Percentiles rank a stretch among this genome's conserved stretches.
phyloP scores from a whole-genome alignment of 257 asterid genomes.

The Anisodus acutangulus region DNA sequence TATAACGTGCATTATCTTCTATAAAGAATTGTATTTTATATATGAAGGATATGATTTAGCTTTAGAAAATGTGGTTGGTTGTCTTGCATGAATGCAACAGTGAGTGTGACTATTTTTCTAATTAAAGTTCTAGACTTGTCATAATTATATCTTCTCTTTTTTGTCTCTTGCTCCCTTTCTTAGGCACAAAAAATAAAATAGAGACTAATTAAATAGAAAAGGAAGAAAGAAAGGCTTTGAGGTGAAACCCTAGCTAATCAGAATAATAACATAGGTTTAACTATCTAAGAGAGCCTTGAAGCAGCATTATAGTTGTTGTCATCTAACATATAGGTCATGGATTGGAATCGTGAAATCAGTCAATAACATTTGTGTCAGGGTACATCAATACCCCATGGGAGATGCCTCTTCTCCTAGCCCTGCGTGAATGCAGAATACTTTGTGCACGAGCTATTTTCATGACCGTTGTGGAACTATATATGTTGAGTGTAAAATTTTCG shows the following conservation, averaged over 20 bases:
- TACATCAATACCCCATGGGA: neutral
- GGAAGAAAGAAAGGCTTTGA: neutral
- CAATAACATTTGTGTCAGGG: too few relatives aligned
- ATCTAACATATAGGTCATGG: neutral
- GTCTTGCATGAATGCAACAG: constrained; percentile 63
- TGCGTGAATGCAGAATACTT: too few relatives aligned
- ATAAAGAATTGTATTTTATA: constrained; percentile 24
- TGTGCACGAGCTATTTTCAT: neutral
- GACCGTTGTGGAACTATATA: neutral
- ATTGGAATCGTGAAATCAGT: neutral
- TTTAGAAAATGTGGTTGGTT: constrained; percentile 60
- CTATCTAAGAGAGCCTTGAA: neutral
- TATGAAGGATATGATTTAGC: constrained; percentile 38
- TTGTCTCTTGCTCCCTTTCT: constrained; percentile 33
- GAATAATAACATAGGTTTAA: neutral
- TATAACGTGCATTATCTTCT: constrained; percentile 19
- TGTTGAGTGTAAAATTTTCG: neutral
- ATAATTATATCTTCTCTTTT: constrained; percentile 31
- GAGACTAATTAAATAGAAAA: neutral
- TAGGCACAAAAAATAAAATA: constrained; percentile 9
- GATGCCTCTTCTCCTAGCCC: too few relatives aligned
- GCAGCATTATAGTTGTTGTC: accelerated
- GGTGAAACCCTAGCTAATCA: neutral
- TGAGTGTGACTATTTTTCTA: constrained; percentile 52
- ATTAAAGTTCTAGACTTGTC: constrained; percentile 33